Conservation (phyloP, 2,329 filamentous ascomycete genomes). For the Aspergillus sp. region DNA sequence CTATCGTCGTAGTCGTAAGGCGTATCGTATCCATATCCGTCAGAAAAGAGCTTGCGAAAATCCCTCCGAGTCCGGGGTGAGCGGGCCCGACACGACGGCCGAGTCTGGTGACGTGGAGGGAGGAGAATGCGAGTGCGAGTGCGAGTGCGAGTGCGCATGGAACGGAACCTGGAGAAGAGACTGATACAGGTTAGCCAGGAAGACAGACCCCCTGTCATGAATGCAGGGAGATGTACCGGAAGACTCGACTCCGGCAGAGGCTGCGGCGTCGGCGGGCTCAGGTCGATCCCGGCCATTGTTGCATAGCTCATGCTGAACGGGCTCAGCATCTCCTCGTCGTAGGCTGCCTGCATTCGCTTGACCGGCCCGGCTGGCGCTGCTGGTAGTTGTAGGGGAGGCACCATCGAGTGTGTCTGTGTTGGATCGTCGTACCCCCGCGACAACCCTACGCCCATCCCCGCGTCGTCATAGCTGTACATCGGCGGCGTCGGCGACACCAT, state of each 20-base stretch:
- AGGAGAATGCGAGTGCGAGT: conserved; percentile 30
- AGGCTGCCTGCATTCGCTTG: conserved; percentile 45
- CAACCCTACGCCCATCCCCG: conserved; percentile 27
- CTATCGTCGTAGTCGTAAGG: background rate
- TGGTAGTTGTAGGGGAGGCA: conserved; percentile 15
- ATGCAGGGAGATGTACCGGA: conserved; percentile 35
- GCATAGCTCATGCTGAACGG: conserved; percentile 54
- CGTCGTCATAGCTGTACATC: conserved; percentile 26
- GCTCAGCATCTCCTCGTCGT: conserved; percentile 47
- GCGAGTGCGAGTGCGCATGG: conserved; percentile 17
- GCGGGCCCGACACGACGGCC: conserved; percentile 29
- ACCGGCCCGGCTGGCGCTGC: conserved; percentile 28
- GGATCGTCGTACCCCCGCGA: conserved; percentile 22
- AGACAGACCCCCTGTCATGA: conserved; percentile 11
- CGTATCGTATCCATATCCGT: no score
- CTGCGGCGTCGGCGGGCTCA: conserved; percentile 27
- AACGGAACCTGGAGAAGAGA: conserved; percentile 1
- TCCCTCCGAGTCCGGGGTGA: conserved; percentile 36
- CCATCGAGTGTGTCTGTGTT: no score
- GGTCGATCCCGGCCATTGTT: conserved; percentile 49
- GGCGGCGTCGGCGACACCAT: no score
- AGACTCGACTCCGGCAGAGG: conserved; percentile 28
- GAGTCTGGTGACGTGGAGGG: conserved; percentile 33
- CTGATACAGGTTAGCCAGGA: background rate
- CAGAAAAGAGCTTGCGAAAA: no score